Percentiles rank a stretch among this genome's conserved stretches.
phyloP scores from a whole-genome alignment of 2,329 filamentous ascomycete genomes.

The Pseudocercospora macadamiae region DNA sequence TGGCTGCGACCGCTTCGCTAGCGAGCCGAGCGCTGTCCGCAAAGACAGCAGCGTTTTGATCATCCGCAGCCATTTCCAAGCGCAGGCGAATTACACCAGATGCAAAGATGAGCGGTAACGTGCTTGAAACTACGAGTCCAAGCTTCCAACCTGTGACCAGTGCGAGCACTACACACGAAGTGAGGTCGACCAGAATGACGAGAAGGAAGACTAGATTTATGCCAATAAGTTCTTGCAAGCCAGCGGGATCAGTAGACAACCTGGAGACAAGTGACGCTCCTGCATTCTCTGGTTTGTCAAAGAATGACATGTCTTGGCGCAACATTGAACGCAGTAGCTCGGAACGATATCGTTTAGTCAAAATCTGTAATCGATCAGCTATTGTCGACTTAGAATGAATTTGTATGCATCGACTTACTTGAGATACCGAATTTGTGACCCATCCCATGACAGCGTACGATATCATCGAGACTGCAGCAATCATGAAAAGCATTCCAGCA shows the following conservation, averaged over 20 bases:
- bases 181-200: not conserved
- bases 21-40: not conserved
- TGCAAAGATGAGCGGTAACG: not conserved
- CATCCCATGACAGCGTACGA: conserved; percentile 1
- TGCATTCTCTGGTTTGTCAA: conserved; percentile 63
- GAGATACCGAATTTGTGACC: conserved; percentile 7
- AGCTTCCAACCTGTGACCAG: conserved; percentile 55
- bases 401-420: conserved; percentile 70
- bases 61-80: not conserved
- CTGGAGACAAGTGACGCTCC: conserved; percentile 10
- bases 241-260: not conserved
- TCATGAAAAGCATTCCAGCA: conserved; percentile 57
- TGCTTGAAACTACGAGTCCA: conserved; percentile 42
- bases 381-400: not conserved
- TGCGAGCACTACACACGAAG: conserved; percentile 35
- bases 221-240: not conserved
- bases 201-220: not conserved
- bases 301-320: conserved; percentile 87
- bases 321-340: conserved; percentile 65
- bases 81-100: not conserved
- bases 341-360: not conserved
- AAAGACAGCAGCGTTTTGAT: conserved; percentile 1
- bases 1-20: not conserved
- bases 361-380: not conserved
- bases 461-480: conserved; percentile 45